Evolutionary conservation across 495 filamentous ascomycete species (phyloP).

Genomic region (Paragyromitra xinjiangensis): DNA sequence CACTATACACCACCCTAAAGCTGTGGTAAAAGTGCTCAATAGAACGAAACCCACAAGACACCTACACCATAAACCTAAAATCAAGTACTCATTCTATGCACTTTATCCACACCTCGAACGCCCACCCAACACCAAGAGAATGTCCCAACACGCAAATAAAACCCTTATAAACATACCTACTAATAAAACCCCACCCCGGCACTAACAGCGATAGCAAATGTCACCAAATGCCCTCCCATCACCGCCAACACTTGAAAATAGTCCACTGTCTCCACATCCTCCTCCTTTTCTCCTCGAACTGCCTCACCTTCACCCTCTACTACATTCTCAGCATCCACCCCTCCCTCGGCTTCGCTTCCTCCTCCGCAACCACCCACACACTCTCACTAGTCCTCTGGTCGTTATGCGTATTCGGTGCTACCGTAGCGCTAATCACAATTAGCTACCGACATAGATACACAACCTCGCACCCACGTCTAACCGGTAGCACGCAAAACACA

Average conservation of each 20-base stretch:
- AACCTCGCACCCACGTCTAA: neutral
- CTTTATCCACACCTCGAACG: neutral
- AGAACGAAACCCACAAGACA: neutral
- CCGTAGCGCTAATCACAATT: neutral
- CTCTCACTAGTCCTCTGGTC: neutral
- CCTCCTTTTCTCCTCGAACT: constrained; percentile 25
- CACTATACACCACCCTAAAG: too few relatives aligned
- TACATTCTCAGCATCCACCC: constrained; percentile 5
- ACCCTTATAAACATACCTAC: neutral
- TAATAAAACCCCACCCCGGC: neutral
- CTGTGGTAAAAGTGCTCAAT: neutral
- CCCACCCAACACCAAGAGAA: neutral
- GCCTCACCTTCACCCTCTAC: constrained; percentile 11
- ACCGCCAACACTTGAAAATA: neutral
- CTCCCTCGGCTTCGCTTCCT: neutral
- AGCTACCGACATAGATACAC: neutral
- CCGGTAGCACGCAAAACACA: too few relatives aligned
- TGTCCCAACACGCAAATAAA: neutral
- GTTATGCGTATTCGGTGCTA: neutral
- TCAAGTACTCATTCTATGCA: neutral
- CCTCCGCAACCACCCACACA: neutral
- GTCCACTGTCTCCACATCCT: neutral
- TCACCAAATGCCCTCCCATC: neutral
- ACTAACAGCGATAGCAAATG: neutral
- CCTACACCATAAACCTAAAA: neutral